Conservation (phyloP, 2,329 filamentous ascomycete genomes). For the Curvularia sp. region DNA sequence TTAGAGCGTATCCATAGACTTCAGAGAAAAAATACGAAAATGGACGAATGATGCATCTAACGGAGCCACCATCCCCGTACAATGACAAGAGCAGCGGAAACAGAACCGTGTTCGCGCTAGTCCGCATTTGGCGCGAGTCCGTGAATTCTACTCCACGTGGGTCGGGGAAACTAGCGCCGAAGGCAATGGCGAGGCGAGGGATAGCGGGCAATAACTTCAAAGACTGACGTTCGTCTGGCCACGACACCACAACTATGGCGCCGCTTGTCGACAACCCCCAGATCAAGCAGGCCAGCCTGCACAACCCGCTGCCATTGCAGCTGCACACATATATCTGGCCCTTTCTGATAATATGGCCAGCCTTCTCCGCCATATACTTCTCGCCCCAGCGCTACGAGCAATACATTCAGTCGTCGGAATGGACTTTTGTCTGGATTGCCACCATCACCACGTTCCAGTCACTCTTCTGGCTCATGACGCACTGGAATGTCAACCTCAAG, state of each 20-base stretch:
- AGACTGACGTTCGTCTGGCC: constrained; percentile 22
- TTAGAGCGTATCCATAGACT: not conserved
- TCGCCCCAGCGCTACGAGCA: constrained; percentile 83
- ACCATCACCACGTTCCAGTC: constrained; percentile 87
- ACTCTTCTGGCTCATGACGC: constrained; percentile 91
- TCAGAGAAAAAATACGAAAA: not conserved
- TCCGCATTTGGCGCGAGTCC: constrained; percentile 6
- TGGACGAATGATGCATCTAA: not conserved
- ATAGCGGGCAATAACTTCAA: constrained; percentile 21
- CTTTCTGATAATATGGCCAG: constrained; percentile 88
- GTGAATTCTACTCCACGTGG: constrained; percentile 20
- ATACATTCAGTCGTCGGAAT: constrained; percentile 92
- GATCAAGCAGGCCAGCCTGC: constrained; percentile 85
- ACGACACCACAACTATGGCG: constrained; percentile 39
- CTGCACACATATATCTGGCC: constrained; percentile 93
- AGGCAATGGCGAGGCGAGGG: constrained; percentile 27
- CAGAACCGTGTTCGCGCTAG: constrained; percentile 3
- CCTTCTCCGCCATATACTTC: constrained; percentile 88
- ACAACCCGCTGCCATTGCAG: constrained; percentile 81
- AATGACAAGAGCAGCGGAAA: not conserved
- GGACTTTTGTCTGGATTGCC: constrained; percentile 95
- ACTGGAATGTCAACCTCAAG: constrained; percentile 93
- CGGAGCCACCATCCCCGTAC: not conserved
- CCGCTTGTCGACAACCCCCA: constrained; percentile 90
- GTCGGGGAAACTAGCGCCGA: constrained; percentile 15